Percentiles rank a stretch among this genome's conserved stretches.
Evolutionary conservation across 2,329 filamentous ascomycete species (phyloP).

Genomic region (Diplocarpon mali): DNA sequence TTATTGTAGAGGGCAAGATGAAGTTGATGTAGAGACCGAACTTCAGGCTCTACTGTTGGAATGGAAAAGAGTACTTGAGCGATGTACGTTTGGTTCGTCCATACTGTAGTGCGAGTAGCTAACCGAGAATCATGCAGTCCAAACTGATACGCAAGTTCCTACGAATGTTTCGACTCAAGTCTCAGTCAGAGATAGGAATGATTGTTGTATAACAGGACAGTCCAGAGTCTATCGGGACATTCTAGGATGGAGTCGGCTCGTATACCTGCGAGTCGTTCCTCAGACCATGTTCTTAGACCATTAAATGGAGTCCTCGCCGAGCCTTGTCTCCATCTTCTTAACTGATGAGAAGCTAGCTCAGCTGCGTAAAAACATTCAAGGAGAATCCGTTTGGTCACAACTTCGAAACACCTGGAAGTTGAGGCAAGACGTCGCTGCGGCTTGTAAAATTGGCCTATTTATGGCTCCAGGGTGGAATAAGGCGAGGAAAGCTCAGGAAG

Average conservation of each 20-base stretch:
- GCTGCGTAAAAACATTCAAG: background rate
- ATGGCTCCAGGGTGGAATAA: background rate
- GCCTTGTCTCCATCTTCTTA: background rate
- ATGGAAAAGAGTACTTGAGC: background rate
- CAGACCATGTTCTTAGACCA: no score
- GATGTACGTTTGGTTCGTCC: background rate
- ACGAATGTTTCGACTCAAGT: no score
- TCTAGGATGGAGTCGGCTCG: no score
- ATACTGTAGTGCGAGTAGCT: no score
- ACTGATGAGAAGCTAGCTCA: background rate
- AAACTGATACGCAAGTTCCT: no score
- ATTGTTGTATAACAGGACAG: no score
- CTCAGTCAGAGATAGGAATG: no score
- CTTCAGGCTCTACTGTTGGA: background rate
- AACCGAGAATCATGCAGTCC: no score
- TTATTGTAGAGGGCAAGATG: background rate
- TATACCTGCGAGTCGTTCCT: no score
- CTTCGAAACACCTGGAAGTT: background rate
- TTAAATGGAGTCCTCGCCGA: no score
- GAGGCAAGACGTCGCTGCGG: background rate
- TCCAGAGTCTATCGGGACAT: no score
- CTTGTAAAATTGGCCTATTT: background rate
- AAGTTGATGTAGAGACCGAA: background rate
- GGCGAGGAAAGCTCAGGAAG: background rate
- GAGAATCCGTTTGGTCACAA: background rate